A percentile compares a stretch with the other conserved stretches of the same genome.
Conservation (phyloP, 2,329 filamentous ascomycete genomes). For the Fusarium nodosum region DNA sequence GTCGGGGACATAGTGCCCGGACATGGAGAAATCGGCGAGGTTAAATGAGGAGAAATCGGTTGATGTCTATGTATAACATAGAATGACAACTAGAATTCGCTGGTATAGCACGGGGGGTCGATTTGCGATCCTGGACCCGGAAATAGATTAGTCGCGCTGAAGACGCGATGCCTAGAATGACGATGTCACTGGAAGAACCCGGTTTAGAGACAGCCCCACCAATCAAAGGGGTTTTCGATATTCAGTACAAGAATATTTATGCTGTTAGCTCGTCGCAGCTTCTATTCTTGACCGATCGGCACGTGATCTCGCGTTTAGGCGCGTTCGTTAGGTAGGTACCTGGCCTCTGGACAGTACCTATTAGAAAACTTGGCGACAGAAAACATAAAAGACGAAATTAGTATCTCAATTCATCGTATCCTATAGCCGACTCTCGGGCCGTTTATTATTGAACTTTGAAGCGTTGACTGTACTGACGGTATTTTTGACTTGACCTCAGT, state of each 20-base stretch:
- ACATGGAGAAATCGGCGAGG: slow-evolving; percentile 44
- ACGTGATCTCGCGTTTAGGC: slow-evolving; percentile 56
- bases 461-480: not conserved
- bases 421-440: not conserved
- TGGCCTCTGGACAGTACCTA: not conserved
- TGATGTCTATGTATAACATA: not conserved
- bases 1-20: slow-evolving; percentile 69
- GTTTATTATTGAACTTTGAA: not conserved
- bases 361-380: not conserved
- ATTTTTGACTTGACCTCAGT: not conserved
- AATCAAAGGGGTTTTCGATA: no score
- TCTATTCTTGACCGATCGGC: not conserved
- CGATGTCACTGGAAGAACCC: slow-evolving; percentile 9
- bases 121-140: slow-evolving; percentile 9
- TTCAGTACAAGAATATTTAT: not conserved
- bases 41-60: not conserved
- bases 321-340: slow-evolving; percentile 38
- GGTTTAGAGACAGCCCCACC: slow-evolving; percentile 11
- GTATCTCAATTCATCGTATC: not conserved
- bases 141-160: slow-evolving; percentile 42
- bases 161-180: slow-evolving; percentile 44
- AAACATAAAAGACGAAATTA: not conserved
- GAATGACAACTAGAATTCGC: slow-evolving; percentile 6
- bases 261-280: not conserved
- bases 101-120: slow-evolving; percentile 3